Conservation (phyloP, 2,329 filamentous ascomycete genomes). For the Diaporthe eres region DNA sequence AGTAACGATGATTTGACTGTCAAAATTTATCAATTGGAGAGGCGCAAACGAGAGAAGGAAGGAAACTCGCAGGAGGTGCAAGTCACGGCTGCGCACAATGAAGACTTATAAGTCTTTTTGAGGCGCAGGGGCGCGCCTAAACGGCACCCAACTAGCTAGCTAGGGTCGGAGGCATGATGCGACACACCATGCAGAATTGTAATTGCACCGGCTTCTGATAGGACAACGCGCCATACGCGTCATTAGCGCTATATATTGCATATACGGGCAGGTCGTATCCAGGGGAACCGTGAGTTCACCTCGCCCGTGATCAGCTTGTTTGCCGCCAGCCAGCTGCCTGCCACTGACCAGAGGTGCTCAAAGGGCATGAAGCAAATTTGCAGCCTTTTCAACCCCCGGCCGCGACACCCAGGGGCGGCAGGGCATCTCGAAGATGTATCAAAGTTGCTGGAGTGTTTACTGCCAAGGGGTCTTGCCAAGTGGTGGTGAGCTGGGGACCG, state of each 20-base stretch:
- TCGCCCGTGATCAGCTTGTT: neutral
- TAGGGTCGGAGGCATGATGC: conserved; percentile 17
- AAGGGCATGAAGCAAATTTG: neutral
- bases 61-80: neutral
- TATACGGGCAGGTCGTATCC: conserved; percentile 24
- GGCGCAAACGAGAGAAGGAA: neutral
- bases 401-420: neutral
- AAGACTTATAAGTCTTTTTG: conserved; percentile 29
- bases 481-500: conserved; percentile 22
- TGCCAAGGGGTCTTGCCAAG: conserved; percentile 15
- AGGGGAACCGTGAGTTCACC: conserved; percentile 12
- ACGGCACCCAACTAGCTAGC: conserved; percentile 9
- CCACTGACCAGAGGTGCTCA: neutral
- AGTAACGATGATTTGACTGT: neutral
- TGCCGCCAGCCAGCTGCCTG: conserved; percentile 1
- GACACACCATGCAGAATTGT: conserved; percentile 30
- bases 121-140: conserved; percentile 16
- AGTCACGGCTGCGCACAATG: neutral
- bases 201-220: conserved; percentile 30
- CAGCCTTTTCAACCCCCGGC: neutral
- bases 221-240: conserved; percentile 36
- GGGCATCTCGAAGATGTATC: neutral
- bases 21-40: neutral
- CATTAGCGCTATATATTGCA: conserved; percentile 31
- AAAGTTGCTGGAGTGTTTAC: conserved; percentile 8